A percentile compares a stretch with the other conserved stretches of the same genome.
Evolutionary conservation across 108 stramenopile genomes (phyloP).

Genomic region (Cyclostephanos invisitatus): DNA sequence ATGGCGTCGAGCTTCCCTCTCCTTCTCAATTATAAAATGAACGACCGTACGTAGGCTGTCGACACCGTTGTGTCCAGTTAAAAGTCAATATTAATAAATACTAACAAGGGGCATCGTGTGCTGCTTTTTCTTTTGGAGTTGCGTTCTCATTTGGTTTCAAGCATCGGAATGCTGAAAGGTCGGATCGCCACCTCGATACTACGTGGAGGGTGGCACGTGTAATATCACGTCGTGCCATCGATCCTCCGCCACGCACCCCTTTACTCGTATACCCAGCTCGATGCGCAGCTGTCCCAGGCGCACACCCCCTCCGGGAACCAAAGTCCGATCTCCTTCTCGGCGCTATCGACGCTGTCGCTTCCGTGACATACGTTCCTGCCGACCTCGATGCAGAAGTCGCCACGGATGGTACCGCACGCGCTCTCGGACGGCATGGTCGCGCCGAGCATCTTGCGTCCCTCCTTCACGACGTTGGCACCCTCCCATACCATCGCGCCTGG

Average conservation of each 20-base stretch:
- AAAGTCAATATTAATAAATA: too few species aligned
- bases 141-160: too few species aligned
- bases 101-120: too few species aligned
- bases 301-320: conserved; percentile 95
- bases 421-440: conserved; percentile 96
- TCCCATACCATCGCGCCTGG: conserved; percentile 92
- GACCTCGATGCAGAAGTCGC: conserved; percentile 96
- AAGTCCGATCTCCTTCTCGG: conserved; percentile 92
- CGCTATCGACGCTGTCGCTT: conserved; percentile 94
- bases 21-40: too few species aligned
- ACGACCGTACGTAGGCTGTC: too few species aligned
- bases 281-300: conserved; percentile 64
- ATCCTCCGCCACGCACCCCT: not conserved
- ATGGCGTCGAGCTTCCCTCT: too few species aligned
- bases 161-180: too few species aligned
- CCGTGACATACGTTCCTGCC: conserved; percentile 90
- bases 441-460: conserved; percentile 97
- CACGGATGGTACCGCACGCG: conserved; percentile 97
- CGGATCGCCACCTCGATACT: too few species aligned
- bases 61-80: too few species aligned
- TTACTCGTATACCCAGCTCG: conserved; percentile 90
- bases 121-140: too few species aligned
- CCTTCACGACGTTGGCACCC: conserved; percentile 73
- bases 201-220: too few species aligned
- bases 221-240: too few species aligned